These are phyloP conservation scores for Chrysoporthe deuterocubensis DNA, from an alignment of 2,329 filamentous ascomycete genomes.

Conservation along the genomic window DNA sequence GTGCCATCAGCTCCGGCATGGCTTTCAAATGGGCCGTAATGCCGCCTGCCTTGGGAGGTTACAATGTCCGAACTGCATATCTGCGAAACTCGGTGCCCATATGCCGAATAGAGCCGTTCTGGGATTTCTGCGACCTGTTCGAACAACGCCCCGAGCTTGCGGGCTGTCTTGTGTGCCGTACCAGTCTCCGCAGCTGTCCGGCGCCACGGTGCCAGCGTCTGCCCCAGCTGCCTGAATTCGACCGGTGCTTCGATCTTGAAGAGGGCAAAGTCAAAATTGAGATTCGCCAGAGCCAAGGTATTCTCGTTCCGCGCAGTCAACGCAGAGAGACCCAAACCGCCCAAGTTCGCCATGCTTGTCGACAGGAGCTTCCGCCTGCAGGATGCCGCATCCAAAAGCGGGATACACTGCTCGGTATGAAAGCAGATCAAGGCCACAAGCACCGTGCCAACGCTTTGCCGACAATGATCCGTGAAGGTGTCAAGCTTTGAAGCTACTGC, in stretches of 20 bases:
- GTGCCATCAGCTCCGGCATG: constrained; percentile 39
- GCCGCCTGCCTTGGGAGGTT: background rate
- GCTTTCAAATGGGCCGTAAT: background rate
- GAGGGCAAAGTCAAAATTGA: constrained; percentile 14
- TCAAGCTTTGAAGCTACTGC: too few species aligned
- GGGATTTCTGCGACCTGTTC: background rate
- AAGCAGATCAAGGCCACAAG: too few species aligned
- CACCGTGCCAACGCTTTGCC: too few species aligned
- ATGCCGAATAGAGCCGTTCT: background rate
- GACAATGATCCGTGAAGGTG: too few species aligned
- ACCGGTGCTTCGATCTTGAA: constrained; percentile 3
- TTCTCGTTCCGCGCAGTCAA: background rate
- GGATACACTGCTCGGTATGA: too few species aligned
- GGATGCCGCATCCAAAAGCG: too few species aligned
- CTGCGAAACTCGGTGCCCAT: background rate
- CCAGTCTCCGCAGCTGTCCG: background rate
- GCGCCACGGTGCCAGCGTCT: background rate
- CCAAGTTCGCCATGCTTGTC: background rate
- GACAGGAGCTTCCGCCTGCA: too few species aligned
- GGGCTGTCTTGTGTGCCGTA: background rate
- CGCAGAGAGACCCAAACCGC: background rate
- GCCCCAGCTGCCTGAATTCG: background rate
- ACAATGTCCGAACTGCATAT: background rate
- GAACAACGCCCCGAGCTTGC: constrained; percentile 13
- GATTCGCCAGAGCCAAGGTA: background rate